Evolutionary conservation across 495 filamentous ascomycete species (phyloP).

Genomic region (Penicillium daleae): DNA sequence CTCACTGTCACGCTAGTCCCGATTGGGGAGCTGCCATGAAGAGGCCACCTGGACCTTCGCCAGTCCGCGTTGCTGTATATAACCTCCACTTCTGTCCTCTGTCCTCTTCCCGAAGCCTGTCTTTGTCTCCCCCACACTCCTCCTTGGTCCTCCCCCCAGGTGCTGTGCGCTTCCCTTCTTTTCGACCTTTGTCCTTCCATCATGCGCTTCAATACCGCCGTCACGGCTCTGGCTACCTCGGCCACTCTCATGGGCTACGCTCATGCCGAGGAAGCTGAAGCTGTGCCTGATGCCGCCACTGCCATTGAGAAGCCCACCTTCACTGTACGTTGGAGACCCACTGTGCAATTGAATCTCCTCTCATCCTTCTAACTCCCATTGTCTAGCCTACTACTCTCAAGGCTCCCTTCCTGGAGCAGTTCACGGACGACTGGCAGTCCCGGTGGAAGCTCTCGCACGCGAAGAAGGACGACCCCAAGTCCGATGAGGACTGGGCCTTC

Average conservation of each 20-base stretch:
- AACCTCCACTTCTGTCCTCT: conserved; percentile 37
- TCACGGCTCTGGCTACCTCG: conserved; percentile 68
- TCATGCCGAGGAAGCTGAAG: conserved; percentile 72
- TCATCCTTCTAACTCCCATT: conserved; percentile 23
- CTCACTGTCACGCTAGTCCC: conserved; percentile 36
- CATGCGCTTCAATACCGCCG: conserved; percentile 77
- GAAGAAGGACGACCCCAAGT: conserved; percentile 88
- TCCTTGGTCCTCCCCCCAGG: neutral
- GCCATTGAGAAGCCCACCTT: conserved; percentile 76
- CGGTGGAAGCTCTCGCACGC: conserved; percentile 94
- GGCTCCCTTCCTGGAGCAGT: conserved; percentile 97
- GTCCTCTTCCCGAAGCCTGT: conserved; percentile 22
- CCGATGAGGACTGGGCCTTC: conserved; percentile 96
- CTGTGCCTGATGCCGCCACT: conserved; percentile 59
- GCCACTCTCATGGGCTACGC: conserved; percentile 72
- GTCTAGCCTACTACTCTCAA: conserved; percentile 80
- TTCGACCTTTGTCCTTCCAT: conserved; percentile 43
- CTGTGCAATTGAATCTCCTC: conserved; percentile 11
- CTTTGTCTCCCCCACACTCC: conserved; percentile 22
- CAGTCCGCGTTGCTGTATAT: conserved; percentile 34
- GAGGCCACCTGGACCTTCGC: conserved; percentile 50
- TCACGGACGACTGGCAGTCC: conserved; percentile 90
- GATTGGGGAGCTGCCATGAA: conserved; percentile 40
- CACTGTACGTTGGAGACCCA: conserved; percentile 65
- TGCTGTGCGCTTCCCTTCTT: conserved; percentile 33